phyloP scores from a whole-genome alignment of 2,329 filamentous ascomycete genomes.

The Xylaria sp. region DNA sequence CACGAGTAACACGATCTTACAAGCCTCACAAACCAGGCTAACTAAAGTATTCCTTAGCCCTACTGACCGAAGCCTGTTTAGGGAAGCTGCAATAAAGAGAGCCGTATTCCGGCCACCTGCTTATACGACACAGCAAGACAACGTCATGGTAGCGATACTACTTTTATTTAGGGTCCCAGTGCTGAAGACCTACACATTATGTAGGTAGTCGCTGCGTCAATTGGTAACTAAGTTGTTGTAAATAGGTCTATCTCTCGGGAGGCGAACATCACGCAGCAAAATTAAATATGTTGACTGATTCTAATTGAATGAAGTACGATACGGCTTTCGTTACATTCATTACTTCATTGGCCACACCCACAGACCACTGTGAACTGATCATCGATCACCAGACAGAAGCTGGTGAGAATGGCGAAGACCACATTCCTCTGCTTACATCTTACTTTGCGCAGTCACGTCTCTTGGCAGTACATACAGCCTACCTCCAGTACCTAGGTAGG shows the following conservation, averaged over 20 bases:
- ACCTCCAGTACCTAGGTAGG: too few species aligned
- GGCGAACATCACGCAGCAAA: too few species aligned
- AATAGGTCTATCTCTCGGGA: too few species aligned
- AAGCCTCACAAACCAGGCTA: background rate
- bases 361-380: background rate
- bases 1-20: background rate
- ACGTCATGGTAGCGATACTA: background rate
- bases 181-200: background rate
- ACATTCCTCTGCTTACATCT: too few species aligned
- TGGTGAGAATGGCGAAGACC: background rate
- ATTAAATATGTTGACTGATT: too few species aligned
- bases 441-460: too few species aligned
- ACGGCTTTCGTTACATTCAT: background rate
- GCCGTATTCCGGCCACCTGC: background rate
- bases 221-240: too few species aligned
- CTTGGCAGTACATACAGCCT: too few species aligned
- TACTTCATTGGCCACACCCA: background rate
- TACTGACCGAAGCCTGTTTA: conserved; percentile 29
- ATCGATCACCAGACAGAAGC: background rate
- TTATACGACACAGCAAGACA: background rate
- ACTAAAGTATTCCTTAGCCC: conserved; percentile 16
- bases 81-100: conserved; percentile 10
- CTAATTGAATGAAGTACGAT: conserved; percentile 3
- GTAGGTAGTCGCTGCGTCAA: too few species aligned
- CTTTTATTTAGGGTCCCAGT: background rate